Percentiles rank a stretch among this genome's conserved stretches.
Conservation (phyloP, 176 grass and related monocot species). For the Neostapfia colusana region DNA sequence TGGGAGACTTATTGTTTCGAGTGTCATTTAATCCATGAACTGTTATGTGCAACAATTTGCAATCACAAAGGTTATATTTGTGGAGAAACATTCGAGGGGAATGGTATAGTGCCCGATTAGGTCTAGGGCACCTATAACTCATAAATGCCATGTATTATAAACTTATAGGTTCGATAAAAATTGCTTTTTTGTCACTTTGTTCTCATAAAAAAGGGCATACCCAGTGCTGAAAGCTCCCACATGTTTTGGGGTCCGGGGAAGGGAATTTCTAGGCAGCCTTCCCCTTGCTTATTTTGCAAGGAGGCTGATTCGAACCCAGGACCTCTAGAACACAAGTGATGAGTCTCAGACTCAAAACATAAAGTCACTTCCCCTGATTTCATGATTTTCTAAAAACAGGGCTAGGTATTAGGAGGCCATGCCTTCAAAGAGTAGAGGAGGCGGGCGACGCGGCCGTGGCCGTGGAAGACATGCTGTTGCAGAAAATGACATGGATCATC, state of each 20-base stretch:
- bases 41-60: not conserved
- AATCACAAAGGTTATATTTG: not conserved
- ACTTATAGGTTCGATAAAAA: not conserved
- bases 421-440: conserved; percentile 44
- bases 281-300: too few species aligned
- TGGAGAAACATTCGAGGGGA: conserved; percentile 24
- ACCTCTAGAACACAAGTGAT: too few species aligned
- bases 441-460: conserved; percentile 33
- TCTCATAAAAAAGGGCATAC: too few species aligned
- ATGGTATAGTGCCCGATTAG: not conserved
- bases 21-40: not conserved
- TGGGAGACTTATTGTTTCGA: not conserved
- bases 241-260: too few species aligned
- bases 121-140: not conserved
- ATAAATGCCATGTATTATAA: not conserved
- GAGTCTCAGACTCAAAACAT: not conserved
- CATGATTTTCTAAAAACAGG: conserved; percentile 19
- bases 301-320: too few species aligned
- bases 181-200: not conserved
- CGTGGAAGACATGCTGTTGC: conserved; percentile 27
- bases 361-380: conserved; percentile 22
- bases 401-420: conserved; percentile 7
- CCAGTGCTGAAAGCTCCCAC: too few species aligned
- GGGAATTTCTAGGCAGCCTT: too few species aligned
- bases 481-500: conserved; percentile 35